A percentile compares a stretch with the other conserved stretches of the same genome.
phyloP scores from a whole-genome alignment of 2,329 filamentous ascomycete genomes.

The Apiospora pterosperma region DNA sequence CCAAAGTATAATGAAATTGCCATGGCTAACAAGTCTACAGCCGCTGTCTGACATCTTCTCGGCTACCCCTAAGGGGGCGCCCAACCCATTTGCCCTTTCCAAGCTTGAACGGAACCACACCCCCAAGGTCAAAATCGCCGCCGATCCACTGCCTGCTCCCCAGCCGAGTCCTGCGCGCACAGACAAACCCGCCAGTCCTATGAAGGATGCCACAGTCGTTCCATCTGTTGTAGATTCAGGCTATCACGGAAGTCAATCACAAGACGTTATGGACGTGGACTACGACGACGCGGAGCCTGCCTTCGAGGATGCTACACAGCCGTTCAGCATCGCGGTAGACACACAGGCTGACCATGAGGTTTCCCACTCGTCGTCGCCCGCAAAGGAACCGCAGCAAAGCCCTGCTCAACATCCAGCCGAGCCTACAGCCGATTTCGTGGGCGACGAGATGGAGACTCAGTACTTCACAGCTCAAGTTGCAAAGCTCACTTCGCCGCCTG shows the following conservation, averaged over 20 bases:
- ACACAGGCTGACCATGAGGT: not conserved
- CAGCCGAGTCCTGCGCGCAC: constrained; percentile 17
- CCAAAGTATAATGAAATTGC: constrained; percentile 21
- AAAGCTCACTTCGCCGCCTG: constrained; percentile 13
- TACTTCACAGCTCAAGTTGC: constrained; percentile 23
- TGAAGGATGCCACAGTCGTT: constrained; percentile 24
- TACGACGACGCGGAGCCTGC: constrained; percentile 9
- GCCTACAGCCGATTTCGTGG: constrained; percentile 14
- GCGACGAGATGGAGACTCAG: constrained; percentile 20
- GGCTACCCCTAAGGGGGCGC: constrained; percentile 49
- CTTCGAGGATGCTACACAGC: constrained; percentile 15
- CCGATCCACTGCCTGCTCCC: constrained; percentile 39
- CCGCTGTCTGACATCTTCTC: constrained; percentile 59
- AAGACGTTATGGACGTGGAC: constrained; percentile 46
- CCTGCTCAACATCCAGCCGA: constrained; percentile 16
- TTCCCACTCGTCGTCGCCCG: constrained; percentile 4
- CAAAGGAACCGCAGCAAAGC: constrained; percentile 13
- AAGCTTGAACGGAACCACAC: constrained; percentile 47
- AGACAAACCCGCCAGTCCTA: constrained; percentile 3
- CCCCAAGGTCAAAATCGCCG: constrained; percentile 57
- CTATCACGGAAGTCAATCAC: constrained; percentile 65
- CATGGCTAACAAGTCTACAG: constrained; percentile 31
- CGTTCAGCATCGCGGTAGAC: not conserved
- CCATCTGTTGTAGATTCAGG: constrained; percentile 58
- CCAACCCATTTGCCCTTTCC: constrained; percentile 51